phyloP scores from a whole-genome alignment of 164 flowering plant species.

The Dillenia suffruticosa region DNA sequence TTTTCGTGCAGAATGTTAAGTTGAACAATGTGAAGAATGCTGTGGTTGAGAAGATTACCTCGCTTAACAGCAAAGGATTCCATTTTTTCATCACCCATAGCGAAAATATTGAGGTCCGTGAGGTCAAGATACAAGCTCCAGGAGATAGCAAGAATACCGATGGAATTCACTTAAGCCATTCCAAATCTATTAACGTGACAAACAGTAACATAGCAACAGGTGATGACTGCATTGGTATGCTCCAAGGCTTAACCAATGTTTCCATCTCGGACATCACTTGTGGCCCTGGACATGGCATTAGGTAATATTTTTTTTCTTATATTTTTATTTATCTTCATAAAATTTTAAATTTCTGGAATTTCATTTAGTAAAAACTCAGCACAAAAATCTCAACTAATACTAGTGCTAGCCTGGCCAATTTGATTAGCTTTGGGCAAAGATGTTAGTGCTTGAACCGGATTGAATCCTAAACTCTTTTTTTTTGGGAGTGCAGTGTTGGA shows the following conservation, averaged over 20 bases:
- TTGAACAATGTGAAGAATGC: conserved; percentile 23
- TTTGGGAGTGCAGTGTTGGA: conserved; percentile 41
- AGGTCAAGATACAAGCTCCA: conserved; percentile 41
- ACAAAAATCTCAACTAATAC: too few species aligned
- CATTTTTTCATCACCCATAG: conserved; percentile 25
- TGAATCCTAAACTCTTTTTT: neutral
- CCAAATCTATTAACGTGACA: conserved; percentile 21
- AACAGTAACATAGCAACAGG: conserved; percentile 40
- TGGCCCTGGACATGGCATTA: conserved; percentile 66
- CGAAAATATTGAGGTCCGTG: conserved; percentile 13
- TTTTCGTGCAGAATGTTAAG: conserved; percentile 34
- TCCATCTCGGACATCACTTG: conserved; percentile 27
- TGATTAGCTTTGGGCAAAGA: too few species aligned
- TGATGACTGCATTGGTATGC: conserved; percentile 59
- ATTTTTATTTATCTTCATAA: too few species aligned
- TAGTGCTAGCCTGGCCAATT: too few species aligned
- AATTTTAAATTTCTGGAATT: too few species aligned
- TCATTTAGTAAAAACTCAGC: too few species aligned
- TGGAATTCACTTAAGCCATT: conserved; percentile 44
- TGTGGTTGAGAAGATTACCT: conserved; percentile 20
- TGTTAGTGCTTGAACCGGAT: too few species aligned
- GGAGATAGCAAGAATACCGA: conserved; percentile 59
- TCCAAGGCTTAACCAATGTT: conserved; percentile 33
- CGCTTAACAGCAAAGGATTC: conserved; percentile 38
- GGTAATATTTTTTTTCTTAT: conserved; percentile 18